phyloP scores from a whole-genome alignment of 495 filamentous ascomycete species.

The Lepraria neglecta region DNA sequence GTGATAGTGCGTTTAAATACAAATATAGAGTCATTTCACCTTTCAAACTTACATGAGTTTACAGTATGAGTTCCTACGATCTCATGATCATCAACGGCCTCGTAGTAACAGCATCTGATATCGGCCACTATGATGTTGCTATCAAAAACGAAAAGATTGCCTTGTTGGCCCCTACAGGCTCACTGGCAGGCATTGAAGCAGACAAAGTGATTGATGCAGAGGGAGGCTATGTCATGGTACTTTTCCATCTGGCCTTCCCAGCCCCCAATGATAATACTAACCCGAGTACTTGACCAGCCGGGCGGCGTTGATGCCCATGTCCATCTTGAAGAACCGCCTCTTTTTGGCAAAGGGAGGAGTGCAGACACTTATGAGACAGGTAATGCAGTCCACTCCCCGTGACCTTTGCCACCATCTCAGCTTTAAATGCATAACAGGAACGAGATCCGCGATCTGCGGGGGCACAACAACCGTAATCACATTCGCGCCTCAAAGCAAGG shows the following conservation, averaged over 20 bases:
- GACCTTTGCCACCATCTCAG: no score
- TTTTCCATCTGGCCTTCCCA: no score
- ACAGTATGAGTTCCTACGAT: no score
- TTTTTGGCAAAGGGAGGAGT: conserved; percentile 18
- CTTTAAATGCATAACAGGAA: conserved; percentile 31
- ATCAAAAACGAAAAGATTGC: conserved; percentile 48
- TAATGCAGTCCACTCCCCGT: background rate
- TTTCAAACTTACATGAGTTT: no score
- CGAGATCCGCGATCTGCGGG: conserved; percentile 52
- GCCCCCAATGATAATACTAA: no score
- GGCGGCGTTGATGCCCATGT: conserved; percentile 44
- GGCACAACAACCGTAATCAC: conserved; percentile 56
- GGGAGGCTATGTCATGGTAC: conserved; percentile 45
- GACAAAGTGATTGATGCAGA: conserved; percentile 43
- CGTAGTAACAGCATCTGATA: conserved; percentile 44
- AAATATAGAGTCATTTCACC: no score
- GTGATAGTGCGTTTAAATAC: no score
- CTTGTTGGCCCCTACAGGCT: conserved; percentile 33
- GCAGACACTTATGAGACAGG: conserved; percentile 47
- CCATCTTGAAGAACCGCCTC: conserved; percentile 37
- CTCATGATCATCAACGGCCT: conserved; percentile 38
- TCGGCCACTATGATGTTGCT: conserved; percentile 45
- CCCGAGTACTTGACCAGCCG: conserved; percentile 35
- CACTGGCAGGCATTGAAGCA: conserved; percentile 2
- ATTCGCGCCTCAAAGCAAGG: conserved; percentile 51